Evolutionary conservation across 257 asterid species (phyloP), one percentile per base, ranked within the genome.

Genomic region (Euphrasia confusa): DNA sequence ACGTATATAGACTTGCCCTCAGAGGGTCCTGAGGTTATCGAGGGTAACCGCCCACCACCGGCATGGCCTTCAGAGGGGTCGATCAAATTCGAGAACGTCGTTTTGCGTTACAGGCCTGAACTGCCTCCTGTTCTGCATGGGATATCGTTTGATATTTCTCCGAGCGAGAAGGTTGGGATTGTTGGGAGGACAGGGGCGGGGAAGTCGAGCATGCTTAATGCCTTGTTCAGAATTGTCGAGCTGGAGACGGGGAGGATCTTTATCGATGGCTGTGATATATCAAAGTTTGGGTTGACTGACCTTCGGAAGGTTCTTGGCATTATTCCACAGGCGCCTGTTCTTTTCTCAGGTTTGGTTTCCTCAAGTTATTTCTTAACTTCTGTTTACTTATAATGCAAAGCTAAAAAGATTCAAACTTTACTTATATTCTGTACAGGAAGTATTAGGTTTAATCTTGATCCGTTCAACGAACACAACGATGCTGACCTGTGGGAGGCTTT

Each of bases 161-260:
- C 97, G 0, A 84, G 89, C 62, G 96, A 89, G 65, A 92, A 89
- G 80, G 96, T 92, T 37, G 99, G 99, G 56, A 87, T 92, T 56
- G 97, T 88, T 64, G 99, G 99, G 54, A 81, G 99, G 76, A 92
- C 99, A 4, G 99, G 99, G 24, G 99, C 99, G 10, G 99, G 99
- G 65, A 92, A 92, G 68, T 92, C 99, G 15, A 92, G 99, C 79
- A 86, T 92, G 97, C 88, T 92, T 42, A 92, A 92, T 81, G 95
- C 97, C 68, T 71, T 92, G 78, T 92, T 92, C 73, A 81, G 99
- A 49, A 82, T 92, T 54, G 99, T 92, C 66, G 95, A 89, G 72
- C 80, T 84, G 72, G 98, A 88, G 72, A 80, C 74, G 52, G 98
- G 98, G 48, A 79, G 76, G 70, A 86, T 92, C 73, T 76, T 86